Evolutionary conservation across 352 stramenopile species (phyloP), one percentile per base, ranked within the genome.

Genomic region (Elongisporangium undulatum): DNA sequence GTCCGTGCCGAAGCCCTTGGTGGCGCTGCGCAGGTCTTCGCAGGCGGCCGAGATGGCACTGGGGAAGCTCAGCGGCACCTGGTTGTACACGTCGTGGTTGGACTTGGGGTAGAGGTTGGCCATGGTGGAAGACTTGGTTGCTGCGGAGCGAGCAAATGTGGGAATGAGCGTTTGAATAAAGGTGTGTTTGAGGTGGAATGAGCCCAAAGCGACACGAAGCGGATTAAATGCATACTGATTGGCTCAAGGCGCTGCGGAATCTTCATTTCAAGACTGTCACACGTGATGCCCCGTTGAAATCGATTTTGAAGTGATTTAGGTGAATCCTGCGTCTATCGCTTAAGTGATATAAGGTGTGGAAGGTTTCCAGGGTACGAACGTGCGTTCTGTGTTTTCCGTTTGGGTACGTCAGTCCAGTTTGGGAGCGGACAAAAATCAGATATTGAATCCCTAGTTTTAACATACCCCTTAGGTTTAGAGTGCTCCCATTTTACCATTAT

Each of bases 1-100:
- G 63, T 94, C 75, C 38, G 86, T 87, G 23, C 84, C 84, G 21
- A 90, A 59, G 21, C 78, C 84, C 58, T 89, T 80, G 57, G 78
- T 90, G 20, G 82, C 84, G 49, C 79, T 61, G 51, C 77, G 67
- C 49, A 91, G 90, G 41, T 64, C 56, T 49, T 84, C 67, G 53
- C 77, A 88, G 13, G 62, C 75, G 39, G 72, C 61, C 51, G 90
- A 79, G 45, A 90, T 85, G 48, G 76, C 59, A n/a, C 59, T 64
- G 15, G 71, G 63, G 51, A 74, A 85, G 51, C 58, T 62, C 17
- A 81, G 58, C 50, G 69, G 58, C 62, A 69, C 61, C 17, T 61
- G 61, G 24, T 55, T 63, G 58, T 68, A 78, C 24, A 72, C 63
- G 57, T 81, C 67, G 58, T 77, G 72, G n/a, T 66, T 69, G 29